Evolutionary conservation across 106 monocot genomes (phyloP), one percentile per base, ranked within the genome.

Genomic region (Apostasia shenzhenica): DNA sequence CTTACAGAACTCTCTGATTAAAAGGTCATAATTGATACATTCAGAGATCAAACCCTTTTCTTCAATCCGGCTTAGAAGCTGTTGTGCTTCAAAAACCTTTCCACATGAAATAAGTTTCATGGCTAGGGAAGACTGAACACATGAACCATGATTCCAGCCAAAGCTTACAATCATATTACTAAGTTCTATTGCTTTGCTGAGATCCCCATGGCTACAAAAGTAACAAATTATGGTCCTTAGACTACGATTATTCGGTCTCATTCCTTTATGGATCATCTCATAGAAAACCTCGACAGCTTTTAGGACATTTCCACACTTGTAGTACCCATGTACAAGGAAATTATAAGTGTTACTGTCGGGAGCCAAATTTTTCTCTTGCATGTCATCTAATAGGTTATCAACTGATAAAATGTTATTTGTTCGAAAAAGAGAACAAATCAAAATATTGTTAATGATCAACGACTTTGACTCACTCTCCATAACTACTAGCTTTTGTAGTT

Each of bases 381-480:
- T 90, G 51, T 90, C 81, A 63, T 79, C 72, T 76, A 99, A 75
- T 48, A 90, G 39, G 57, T 60, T 5, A 60, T 88, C 78, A 60
- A 86, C 84, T 67, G 75, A 70, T 11, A 73, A 72, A 69, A 42
- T 54, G 43, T 81, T 72, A 76, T 78, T 79, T 43, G 67, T 55
- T 42, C 81, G 79, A 60, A 90, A 90, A 38, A 99, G 83, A 85
- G 73, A 65, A 73, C 83, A 99, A 55, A 99, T 85, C 50, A 99
- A 62, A 70, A 93, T 82, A 61, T 99, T 99, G 60, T 75, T 66
- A 53, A 82, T 67, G 45, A 76, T 67, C 10, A 78, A 51, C 47
- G 69, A 61, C 1, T 59, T 41, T 54, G 70, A 69, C 42, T 59
- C 63, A 56, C 39, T 41, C 67, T 59, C 48, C 40, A 45, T 59